Base-by-base conservation (phyloP, 441 rosid genomes). In the Aleurites moluccanus region DNA sequence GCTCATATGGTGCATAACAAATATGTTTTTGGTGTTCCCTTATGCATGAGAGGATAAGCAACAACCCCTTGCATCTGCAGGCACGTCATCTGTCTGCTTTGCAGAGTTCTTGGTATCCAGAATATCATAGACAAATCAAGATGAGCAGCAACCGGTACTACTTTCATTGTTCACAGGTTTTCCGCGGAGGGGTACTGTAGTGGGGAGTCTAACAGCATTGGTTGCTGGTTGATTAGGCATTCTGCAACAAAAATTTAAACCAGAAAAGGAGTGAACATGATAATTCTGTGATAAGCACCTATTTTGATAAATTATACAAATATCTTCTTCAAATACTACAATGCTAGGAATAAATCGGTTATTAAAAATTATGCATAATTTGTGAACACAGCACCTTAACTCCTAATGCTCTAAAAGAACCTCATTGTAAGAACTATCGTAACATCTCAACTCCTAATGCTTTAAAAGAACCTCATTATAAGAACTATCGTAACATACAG, bases 221-320 rank as follows among this genome's bases (percentile, higher is more conserved):
- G 61, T 52, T 13, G 67, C 67, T 16, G 80, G 80, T 25, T 72
- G 80, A 44, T 52, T 64, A 4, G 75, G 75, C 75, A 77, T 72
- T 47, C 75, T 77, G 72, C 60, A 64, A 21, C 27, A 44, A 65
- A 69, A 50, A 16, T 56, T 53, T 20, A 25, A 30, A 28, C 18
- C 30, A 61, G 10, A 49, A 10, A 72, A 4, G 7, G 13, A 61
- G 28, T 13, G 40, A 15, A 15, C n/a, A 61, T 4, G 2, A n/a
- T 25, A 27, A 25, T n/a, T 23, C 27, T 56, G 4, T 23, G 11
- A n/a, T 21, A 21, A 10, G 3, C 9, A 52, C 2, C n/a, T 55
- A 1, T 55, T 20, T 55, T 11, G 59, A n/a, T 55, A 20, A 5
- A 55, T 55, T 20, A 6, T 2, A 45, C 50, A 13, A 45, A 10